These are phyloP conservation scores for Meyerozyma smithsonii DNA, from an alignment of 1,139 yeast genomes.

Conservation along the genomic window DNA sequence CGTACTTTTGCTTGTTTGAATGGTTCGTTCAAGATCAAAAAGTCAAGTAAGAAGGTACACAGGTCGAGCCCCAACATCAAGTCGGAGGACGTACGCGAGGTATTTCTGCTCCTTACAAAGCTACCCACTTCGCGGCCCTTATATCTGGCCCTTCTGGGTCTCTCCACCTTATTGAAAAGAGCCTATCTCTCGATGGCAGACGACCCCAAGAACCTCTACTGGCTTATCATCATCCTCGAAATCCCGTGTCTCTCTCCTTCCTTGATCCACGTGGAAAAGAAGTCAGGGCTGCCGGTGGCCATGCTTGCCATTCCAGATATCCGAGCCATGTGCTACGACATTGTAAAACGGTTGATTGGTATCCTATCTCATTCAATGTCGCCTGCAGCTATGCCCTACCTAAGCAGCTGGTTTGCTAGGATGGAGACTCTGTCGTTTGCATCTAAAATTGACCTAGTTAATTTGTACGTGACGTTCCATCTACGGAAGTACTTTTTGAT, in stretches of 20 bases:
- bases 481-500: constrained; percentile 37
- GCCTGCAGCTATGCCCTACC: constrained; percentile 32
- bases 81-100: constrained; percentile 35
- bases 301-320: constrained; percentile 50
- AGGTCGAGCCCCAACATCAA: constrained; percentile 45
- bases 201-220: constrained; percentile 37
- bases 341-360: constrained; percentile 64
- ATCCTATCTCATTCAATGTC: constrained; percentile 50
- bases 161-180: constrained; percentile 43
- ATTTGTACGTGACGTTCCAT: constrained; percentile 63
- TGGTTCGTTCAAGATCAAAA: constrained; percentile 40
- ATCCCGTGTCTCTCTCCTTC: constrained; percentile 54
- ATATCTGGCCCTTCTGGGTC: constrained; percentile 46
- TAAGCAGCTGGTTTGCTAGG: constrained; percentile 57
- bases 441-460: constrained; percentile 50
- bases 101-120: constrained; percentile 37
- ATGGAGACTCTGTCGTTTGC: constrained; percentile 35
- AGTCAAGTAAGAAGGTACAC: constrained; percentile 18
- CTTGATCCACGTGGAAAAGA: constrained; percentile 28
- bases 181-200: constrained; percentile 27
- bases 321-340: constrained; percentile 53
- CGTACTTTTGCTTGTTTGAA: constrained; percentile 39
- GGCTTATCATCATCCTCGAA: constrained; percentile 60
- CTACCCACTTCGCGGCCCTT: constrained; percentile 61
- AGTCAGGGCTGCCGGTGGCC: constrained; percentile 9